These are phyloP conservation scores for Gossypium lobatum DNA, from an alignment of 441 rosid species.

Conservation along the genomic window DNA sequence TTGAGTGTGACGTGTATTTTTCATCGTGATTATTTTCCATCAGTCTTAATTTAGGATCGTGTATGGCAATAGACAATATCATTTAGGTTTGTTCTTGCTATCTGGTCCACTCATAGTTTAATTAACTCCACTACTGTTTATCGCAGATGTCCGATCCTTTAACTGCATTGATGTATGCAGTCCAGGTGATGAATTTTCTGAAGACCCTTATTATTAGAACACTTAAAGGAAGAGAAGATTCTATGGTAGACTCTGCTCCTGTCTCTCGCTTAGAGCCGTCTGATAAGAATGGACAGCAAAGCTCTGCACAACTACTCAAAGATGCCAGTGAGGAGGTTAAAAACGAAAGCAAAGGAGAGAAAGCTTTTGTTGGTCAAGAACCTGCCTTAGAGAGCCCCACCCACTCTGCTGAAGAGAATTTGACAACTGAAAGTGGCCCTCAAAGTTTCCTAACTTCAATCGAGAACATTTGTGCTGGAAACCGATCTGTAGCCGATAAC, in stretches of 20 bases:
- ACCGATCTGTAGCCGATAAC: slow-evolving; percentile 22
- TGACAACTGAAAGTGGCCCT: slow-evolving; percentile 20
- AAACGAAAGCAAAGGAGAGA: slow-evolving; percentile 23
- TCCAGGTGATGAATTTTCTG: slow-evolving; percentile 73
- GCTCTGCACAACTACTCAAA: slow-evolving; percentile 31
- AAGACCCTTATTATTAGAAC: slow-evolving; percentile 48
- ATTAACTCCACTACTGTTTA: slow-evolving; percentile 10
- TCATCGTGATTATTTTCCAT: not conserved
- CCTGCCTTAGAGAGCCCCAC: slow-evolving; percentile 30
- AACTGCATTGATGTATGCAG: slow-evolving; percentile 70
- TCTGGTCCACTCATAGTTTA: not conserved
- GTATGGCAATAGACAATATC: not conserved
- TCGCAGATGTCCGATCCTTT: slow-evolving; percentile 72
- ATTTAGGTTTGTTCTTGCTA: not conserved
- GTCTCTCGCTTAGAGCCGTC: slow-evolving; percentile 33
- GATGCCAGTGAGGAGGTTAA: slow-evolving; percentile 31
- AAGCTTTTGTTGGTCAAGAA: slow-evolving; percentile 29
- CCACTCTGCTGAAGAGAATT: slow-evolving; percentile 20
- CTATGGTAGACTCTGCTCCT: slow-evolving; percentile 27
- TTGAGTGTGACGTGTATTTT: not conserved
- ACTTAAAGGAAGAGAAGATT: slow-evolving; percentile 45
- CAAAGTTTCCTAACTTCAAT: slow-evolving; percentile 30
- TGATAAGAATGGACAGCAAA: slow-evolving; percentile 43
- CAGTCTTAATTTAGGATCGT: slow-evolving; percentile 12
- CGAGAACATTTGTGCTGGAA: slow-evolving; percentile 38